These are phyloP conservation scores for Clarireedia paspali DNA, from an alignment of 2,329 filamentous ascomycete genomes.

Conservation along the genomic window DNA sequence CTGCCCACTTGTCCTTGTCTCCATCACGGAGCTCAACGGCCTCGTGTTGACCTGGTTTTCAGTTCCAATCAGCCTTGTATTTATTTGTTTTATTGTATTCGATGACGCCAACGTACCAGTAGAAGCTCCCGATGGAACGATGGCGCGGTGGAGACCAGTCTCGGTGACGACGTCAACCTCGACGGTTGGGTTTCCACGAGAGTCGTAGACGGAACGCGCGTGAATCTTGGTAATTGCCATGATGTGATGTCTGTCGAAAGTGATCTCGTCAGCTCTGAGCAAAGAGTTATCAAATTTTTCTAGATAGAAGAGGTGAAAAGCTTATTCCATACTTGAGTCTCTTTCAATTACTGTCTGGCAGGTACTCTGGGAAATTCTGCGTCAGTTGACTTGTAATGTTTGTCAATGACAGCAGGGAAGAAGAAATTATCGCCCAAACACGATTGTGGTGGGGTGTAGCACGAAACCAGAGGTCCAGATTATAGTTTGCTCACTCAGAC, in stretches of 20 bases:
- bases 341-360: slow-evolving; percentile 7
- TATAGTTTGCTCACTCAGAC: neutral
- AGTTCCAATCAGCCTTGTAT: slow-evolving; percentile 17
- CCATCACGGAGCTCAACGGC: slow-evolving; percentile 86
- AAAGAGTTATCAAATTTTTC: neutral
- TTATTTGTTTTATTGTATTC: slow-evolving; percentile 1
- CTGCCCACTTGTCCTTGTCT: slow-evolving; percentile 78
- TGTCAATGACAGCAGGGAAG: slow-evolving; percentile 5
- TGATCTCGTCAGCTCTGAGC: slow-evolving; percentile 13
- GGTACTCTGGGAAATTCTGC: slow-evolving; percentile 9
- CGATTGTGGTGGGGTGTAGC: slow-evolving; percentile 18
- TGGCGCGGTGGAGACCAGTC: slow-evolving; percentile 93
- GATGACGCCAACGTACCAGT: slow-evolving; percentile 57
- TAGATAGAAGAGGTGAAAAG: neutral
- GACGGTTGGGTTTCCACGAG: slow-evolving; percentile 95
- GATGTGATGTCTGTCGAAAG: slow-evolving; percentile 34
- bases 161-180: slow-evolving; percentile 97
- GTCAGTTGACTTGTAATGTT: slow-evolving; percentile 19
- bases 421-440: slow-evolving; percentile 14
- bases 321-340: slow-evolving; percentile 12
- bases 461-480: slow-evolving; percentile 14
- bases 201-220: slow-evolving; percentile 96
- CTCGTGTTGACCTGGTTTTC: slow-evolving; percentile 68
- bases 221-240: slow-evolving; percentile 91
- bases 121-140: slow-evolving; percentile 93